Evolutionary conservation across 2,329 filamentous ascomycete genomes (phyloP).

Genomic region (Xylaria sp.): DNA sequence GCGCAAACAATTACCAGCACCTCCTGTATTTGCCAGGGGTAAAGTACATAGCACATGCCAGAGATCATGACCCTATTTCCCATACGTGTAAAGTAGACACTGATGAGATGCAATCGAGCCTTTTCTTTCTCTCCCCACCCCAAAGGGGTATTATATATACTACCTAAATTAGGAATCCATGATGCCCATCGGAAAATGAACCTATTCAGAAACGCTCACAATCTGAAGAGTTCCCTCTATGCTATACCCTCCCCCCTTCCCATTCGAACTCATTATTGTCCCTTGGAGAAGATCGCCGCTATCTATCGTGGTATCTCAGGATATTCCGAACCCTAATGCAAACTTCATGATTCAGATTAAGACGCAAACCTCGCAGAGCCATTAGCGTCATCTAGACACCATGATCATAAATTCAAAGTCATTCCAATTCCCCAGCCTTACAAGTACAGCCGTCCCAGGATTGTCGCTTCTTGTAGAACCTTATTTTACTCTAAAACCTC

Average conservation of each 20-base stretch:
- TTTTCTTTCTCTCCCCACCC: slow-evolving; percentile 3
- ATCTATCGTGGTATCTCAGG: slow-evolving; percentile 33
- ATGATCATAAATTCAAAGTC: slow-evolving; percentile 6
- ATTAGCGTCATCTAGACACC: not conserved
- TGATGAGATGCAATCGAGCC: not conserved
- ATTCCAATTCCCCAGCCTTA: slow-evolving; percentile 1
- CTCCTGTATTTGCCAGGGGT: not conserved
- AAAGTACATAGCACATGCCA: slow-evolving; percentile 8
- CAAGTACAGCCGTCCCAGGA: slow-evolving; percentile 19
- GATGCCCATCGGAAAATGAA: not conserved
- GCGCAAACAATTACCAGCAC: not conserved
- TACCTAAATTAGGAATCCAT: slow-evolving; percentile 6
- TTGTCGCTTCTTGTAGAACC: not conserved
- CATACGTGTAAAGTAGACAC: not conserved
- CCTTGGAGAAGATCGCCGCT: slow-evolving; percentile 22
- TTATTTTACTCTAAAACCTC: not conserved
- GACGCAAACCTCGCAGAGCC: not conserved
- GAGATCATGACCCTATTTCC: not conserved
- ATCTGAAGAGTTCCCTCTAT: slow-evolving; percentile 2
- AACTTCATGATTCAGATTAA: slow-evolving; percentile 8
- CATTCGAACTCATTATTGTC: slow-evolving; percentile 13
- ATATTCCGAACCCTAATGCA: slow-evolving; percentile 11
- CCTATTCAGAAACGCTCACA: slow-evolving; percentile 7
- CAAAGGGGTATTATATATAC: slow-evolving; percentile 15
- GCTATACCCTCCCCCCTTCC: not conserved